Evolutionary conservation across 2,329 filamentous ascomycete genomes (phyloP).

Genomic region (Claviceps africana): DNA sequence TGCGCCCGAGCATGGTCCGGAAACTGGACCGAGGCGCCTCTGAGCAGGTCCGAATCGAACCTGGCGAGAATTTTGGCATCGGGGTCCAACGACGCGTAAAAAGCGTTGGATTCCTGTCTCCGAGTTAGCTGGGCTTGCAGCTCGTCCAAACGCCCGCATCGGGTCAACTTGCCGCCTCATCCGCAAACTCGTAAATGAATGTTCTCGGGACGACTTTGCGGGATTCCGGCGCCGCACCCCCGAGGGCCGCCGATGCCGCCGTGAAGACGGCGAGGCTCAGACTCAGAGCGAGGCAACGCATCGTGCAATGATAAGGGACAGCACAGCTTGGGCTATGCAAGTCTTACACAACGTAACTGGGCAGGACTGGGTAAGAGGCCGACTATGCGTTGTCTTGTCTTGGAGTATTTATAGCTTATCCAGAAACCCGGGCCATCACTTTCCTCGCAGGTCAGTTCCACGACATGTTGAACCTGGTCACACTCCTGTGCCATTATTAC

Average conservation of each 20-base stretch:
- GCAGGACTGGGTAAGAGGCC: background rate
- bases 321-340: background rate
- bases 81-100: background rate
- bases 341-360: background rate
- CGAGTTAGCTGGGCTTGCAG: background rate
- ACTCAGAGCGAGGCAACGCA: background rate
- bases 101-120: background rate
- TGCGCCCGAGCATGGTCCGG: background rate
- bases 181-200: slow-evolving; percentile 1
- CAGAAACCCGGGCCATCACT: too few species aligned
- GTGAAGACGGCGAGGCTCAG: background rate
- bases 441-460: background rate
- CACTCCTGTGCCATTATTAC: background rate
- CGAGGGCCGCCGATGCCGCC: background rate
- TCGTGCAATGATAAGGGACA: background rate
- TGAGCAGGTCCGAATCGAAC: background rate
- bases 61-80: background rate
- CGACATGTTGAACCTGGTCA: background rate
- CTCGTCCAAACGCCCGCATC: background rate
- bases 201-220: background rate
- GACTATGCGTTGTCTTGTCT: background rate
- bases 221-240: background rate
- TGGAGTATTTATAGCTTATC: background rate
- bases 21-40: background rate
- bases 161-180: background rate